These are phyloP conservation scores for Saccharomyces hybrid DNA, from an alignment of 1,139 yeast species.

Conservation along the genomic window DNA sequence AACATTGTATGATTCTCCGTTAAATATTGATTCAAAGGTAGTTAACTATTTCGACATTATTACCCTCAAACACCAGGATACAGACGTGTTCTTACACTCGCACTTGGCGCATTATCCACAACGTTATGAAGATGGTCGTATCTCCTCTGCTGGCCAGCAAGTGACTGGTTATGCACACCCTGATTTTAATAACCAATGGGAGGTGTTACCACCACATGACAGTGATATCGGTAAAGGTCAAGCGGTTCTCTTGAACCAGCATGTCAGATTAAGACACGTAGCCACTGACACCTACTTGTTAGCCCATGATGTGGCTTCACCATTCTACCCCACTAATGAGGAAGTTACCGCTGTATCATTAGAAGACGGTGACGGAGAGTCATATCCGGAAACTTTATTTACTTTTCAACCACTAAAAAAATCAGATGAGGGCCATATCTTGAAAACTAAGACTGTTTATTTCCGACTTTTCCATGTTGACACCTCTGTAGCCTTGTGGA, in stretches of 20 bases:
- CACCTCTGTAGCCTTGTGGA: slow-evolving; percentile 92
- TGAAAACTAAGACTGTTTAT: slow-evolving; percentile 64
- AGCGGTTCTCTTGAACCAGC: slow-evolving; percentile 52
- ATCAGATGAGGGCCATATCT: slow-evolving; percentile 40
- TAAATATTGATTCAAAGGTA: slow-evolving; percentile 62
- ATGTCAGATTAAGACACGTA: slow-evolving; percentile 74
- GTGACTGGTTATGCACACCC: slow-evolving; percentile 62
- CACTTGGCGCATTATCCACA: slow-evolving; percentile 70
- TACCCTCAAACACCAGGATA: slow-evolving; percentile 70
- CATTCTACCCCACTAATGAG: slow-evolving; percentile 80
- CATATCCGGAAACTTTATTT: slow-evolving; percentile 72
- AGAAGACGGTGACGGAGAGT: slow-evolving; percentile 43
- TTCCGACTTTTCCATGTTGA: slow-evolving; percentile 73
- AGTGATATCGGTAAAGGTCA: slow-evolving; percentile 38
- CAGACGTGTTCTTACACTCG: slow-evolving; percentile 74
- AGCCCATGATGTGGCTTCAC: slow-evolving; percentile 98
- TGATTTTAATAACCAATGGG: slow-evolving; percentile 79
- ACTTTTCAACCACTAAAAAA: slow-evolving; percentile 58
- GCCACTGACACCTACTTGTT: slow-evolving; percentile 70
- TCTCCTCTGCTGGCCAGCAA: slow-evolving; percentile 92
- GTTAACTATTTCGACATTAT: slow-evolving; percentile 70
- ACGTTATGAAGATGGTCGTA: slow-evolving; percentile 92
- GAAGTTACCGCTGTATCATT: slow-evolving; percentile 68
- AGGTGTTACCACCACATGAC: slow-evolving; percentile 60
- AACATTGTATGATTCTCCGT: slow-evolving; percentile 73